A percentile compares a stretch with the other conserved stretches of the same genome.
phyloP scores from a whole-genome alignment of 2,329 filamentous ascomycete species.

The Xylaria hypoxylon region DNA sequence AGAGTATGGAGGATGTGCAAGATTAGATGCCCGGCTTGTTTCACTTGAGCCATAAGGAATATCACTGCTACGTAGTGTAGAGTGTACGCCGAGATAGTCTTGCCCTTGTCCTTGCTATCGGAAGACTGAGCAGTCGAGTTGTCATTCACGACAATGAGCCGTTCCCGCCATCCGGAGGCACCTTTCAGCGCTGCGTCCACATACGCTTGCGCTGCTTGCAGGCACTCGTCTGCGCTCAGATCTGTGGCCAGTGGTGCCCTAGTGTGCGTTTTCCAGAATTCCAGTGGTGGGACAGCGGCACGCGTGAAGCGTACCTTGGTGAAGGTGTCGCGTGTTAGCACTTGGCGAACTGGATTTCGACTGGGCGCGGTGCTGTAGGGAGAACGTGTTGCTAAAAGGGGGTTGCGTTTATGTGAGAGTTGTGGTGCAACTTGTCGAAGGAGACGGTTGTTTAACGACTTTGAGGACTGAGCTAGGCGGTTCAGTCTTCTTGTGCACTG shows the following conservation, averaged over 20 bases:
- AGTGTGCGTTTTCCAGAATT: constrained; percentile 45
- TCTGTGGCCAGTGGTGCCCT: constrained; percentile 32
- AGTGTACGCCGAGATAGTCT: constrained; percentile 32
- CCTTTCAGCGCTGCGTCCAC: constrained; percentile 42
- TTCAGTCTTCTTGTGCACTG: constrained; percentile 31
- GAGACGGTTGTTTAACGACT: constrained; percentile 7
- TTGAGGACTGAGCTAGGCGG: constrained; percentile 12
- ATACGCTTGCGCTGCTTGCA: constrained; percentile 44
- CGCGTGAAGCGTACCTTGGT: constrained; percentile 42
- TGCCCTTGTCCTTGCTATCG: background rate
- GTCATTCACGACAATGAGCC: constrained; percentile 38
- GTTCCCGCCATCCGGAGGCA: constrained; percentile 43
- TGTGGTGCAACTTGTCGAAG: constrained; percentile 10
- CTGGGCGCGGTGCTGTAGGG: constrained; percentile 17
- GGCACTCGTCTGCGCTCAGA: constrained; percentile 43
- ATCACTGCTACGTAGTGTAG: constrained; percentile 52
- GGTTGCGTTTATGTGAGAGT: constrained; percentile 14
- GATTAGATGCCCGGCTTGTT: constrained; percentile 42
- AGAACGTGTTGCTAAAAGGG: background rate
- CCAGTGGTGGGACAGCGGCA: constrained; percentile 46
- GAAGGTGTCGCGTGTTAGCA: constrained; percentile 31
- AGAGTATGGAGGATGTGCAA: constrained; percentile 53
- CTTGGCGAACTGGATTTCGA: background rate
- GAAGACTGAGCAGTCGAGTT: constrained; percentile 2
- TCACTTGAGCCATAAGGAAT: constrained; percentile 33